Evolutionary conservation across 208 protist genomes (phyloP), one percentile per base, ranked within the genome.

Genomic region (Naegleria fowleri): DNA sequence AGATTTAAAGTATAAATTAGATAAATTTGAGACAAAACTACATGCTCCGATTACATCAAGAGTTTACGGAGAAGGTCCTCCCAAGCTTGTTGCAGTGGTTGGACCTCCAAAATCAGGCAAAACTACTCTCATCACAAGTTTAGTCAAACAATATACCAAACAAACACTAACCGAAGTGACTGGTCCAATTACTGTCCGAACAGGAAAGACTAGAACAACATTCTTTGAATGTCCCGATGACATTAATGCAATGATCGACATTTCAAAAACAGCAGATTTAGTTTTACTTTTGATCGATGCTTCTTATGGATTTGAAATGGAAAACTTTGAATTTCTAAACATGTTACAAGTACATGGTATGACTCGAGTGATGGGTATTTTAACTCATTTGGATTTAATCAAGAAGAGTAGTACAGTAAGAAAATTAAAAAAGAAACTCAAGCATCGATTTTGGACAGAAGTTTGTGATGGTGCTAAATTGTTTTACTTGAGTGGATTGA

Each of bases 281-380:
- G 96, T 99, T 4, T 94, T 99, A 22, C 92, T 99, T 2, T 95
- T 99, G 92, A 97, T 99, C 36, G 98, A 99, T 92, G 99, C 97
- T 36, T 96, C 93, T 90, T 99, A 96, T 93, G 98, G 98, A 48
- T 99, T 99, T 90, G 99, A 99, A 96, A 99, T 99, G 99, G 98
- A 99, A 93, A 99, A 98, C 15, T 99, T 99, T 93, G 99, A 99
- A 96, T 99, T 99, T 93, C 93, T 99, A 40, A 99, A 99, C 93
- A 98, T 99, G 38, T 94, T 98, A 29, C 92, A 96, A 90, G 86
- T 84, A 36, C 98, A 99, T 93, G 99, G 99, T 55, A 99, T 99
- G 90, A 98, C 99, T 7, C 97, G 97, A 83, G 96, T 99, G 92
- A 99, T 99, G 93, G 99, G 99, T 76, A 95, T 99, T 29, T 94